Percentiles rank a stretch among this genome's conserved stretches.
phyloP scores from a whole-genome alignment of 2,329 filamentous ascomycete genomes.

The Penicillium decumbens region DNA sequence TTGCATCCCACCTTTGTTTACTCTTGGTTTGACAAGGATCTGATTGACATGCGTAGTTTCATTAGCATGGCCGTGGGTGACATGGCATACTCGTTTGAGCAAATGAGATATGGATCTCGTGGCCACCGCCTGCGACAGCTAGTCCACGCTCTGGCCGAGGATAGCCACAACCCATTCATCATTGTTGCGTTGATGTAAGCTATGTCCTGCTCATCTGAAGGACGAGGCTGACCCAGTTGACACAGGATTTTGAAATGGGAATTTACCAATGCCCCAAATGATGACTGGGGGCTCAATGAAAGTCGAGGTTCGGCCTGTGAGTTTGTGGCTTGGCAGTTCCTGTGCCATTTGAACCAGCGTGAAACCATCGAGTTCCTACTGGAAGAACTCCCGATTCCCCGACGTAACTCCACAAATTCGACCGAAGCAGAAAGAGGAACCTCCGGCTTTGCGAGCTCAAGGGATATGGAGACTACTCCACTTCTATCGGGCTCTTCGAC shows the following conservation, averaged over 20 bases:
- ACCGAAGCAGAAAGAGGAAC: slow-evolving; percentile 21
- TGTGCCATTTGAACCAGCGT: slow-evolving; percentile 52
- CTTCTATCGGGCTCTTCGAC: slow-evolving; percentile 27
- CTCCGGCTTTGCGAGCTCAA: slow-evolving; percentile 12
- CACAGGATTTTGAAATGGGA: slow-evolving; percentile 54
- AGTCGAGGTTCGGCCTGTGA: slow-evolving; percentile 57
- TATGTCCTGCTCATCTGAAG: neutral
- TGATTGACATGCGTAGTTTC: slow-evolving; percentile 28
- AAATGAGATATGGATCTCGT: slow-evolving; percentile 38
- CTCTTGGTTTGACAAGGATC: slow-evolving; percentile 2
- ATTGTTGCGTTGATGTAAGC: slow-evolving; percentile 51
- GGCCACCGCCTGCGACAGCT: slow-evolving; percentile 39
- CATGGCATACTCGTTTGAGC: slow-evolving; percentile 43
- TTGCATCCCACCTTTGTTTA: no score
- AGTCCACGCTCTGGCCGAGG: slow-evolving; percentile 37
- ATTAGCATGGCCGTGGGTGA: slow-evolving; percentile 39
- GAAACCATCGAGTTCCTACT: slow-evolving; percentile 57
- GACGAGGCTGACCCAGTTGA: neutral
- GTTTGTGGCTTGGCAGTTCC: slow-evolving; percentile 59
- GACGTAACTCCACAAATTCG: slow-evolving; percentile 15
- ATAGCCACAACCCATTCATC: slow-evolving; percentile 43
- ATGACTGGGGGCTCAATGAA: slow-evolving; percentile 54
- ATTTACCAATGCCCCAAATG: slow-evolving; percentile 49
- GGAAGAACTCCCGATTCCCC: slow-evolving; percentile 44
- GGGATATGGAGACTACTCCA: slow-evolving; percentile 23